Base-by-base conservation (phyloP, 2,329 filamentous ascomycete genomes). In the Colletotrichum theobromicola region DNA sequence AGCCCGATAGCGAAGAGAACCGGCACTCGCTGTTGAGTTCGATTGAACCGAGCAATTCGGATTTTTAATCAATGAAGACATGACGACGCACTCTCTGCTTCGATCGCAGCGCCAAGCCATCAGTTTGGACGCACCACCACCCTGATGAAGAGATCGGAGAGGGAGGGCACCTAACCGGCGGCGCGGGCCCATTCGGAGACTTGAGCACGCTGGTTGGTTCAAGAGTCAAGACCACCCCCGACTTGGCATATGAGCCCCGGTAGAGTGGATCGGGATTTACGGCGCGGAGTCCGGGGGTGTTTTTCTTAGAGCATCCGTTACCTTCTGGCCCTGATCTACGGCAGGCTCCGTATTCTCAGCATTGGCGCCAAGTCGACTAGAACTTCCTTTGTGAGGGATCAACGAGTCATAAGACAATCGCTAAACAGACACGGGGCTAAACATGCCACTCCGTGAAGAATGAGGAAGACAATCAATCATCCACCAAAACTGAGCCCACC, bases 41-140 rank as follows among this genome's bases (percentile, higher is more conserved):
- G 24, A 28, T 13, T n/a, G 53, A 46, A 34, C 16, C 34, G 35
- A 61, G 57, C 21, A 24, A 26, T 50, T 46, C 16, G 32, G 30
- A 57, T 42, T 42, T 37, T 32, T 37, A n/a, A 57, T 67, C 72
- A 42, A 21, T 8, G 53, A n/a, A 28, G 32, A 21, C 34, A 21
- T 37, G 28, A 26, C 21, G 18, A 58, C 28, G 28, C 57, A 30
- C 16, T 8, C 30, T 28, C 42, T 35, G n/a, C 32, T 12, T 37
- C 32, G 24, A 5, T 30, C 26, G 63, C 46, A 30, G 16, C 62
- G 72, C 72, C 72, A 75, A 75, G 72, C 46, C 30, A 62, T 67
- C 69, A 75, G 69, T 75, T 75, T 72, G 72, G 34, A 62, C 32
- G 60, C 58, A 37, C 13, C 21, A n/a, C 12, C 24, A n/a, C 32